These are phyloP conservation scores for Naematelia aurantialba DNA, from an alignment of 768 basidiomycete genomes.

Conservation along the genomic window DNA sequence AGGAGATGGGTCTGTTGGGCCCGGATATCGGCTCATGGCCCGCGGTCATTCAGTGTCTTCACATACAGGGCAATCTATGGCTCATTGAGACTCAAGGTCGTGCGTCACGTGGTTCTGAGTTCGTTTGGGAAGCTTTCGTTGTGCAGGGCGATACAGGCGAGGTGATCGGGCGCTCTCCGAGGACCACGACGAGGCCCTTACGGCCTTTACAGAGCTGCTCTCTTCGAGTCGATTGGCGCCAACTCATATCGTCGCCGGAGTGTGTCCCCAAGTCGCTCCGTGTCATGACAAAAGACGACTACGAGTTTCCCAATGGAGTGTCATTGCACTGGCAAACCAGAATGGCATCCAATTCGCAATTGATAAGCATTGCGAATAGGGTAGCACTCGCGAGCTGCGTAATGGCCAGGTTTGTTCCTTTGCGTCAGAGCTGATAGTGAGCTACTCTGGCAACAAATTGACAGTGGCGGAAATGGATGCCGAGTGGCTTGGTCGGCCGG, in stretches of 20 bases:
- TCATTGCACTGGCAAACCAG: constrained; percentile 2
- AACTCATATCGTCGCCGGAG: background rate
- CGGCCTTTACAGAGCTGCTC: background rate
- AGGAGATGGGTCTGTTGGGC: constrained; percentile 13
- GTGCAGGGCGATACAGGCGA: constrained; percentile 24
- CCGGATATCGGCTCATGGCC: constrained; percentile 29
- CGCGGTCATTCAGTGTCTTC: constrained; percentile 8
- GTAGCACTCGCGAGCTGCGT: constrained; percentile 29
- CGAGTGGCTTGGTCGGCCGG: constrained; percentile 16
- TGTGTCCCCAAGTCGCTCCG: constrained; percentile 1
- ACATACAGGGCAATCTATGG: constrained; percentile 22
- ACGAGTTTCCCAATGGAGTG: constrained; percentile 24
- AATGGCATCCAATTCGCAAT: background rate
- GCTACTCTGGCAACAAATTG: constrained; percentile 24
- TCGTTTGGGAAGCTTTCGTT: constrained; percentile 4
- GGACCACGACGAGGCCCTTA: background rate
- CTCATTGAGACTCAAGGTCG: constrained; percentile 10
- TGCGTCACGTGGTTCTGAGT: constrained; percentile 2
- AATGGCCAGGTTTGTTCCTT: constrained; percentile 23
- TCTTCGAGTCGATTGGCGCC: constrained; percentile 6
- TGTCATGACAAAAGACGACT: constrained; percentile 25
- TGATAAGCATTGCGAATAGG: constrained; percentile 19
- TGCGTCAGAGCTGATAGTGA: constrained; percentile 10
- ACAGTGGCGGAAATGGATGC: constrained; percentile 25
- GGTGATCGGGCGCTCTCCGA: constrained; percentile 11